Conservation (phyloP, 2,329 filamentous ascomycete genomes). For the Epichloe sp. region DNA sequence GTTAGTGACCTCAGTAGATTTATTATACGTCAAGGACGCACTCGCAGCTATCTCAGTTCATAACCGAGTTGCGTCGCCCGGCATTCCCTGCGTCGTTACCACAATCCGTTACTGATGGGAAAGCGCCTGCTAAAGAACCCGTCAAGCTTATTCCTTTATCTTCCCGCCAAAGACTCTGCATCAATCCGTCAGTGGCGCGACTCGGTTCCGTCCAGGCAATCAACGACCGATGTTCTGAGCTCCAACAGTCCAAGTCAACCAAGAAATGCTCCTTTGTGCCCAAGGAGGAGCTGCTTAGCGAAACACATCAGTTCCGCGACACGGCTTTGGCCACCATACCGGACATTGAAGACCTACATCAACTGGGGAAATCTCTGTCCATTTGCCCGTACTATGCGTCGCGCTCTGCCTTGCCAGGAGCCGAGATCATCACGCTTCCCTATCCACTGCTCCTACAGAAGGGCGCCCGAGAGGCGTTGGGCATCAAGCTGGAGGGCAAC, state of each 20-base stretch:
- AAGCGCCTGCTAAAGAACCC: constrained; percentile 18
- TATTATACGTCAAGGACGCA: constrained; percentile 90
- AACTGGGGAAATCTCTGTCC: constrained; percentile 62
- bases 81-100: constrained; percentile 60
- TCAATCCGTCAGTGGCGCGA: constrained; percentile 68
- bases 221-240: constrained; percentile 82
- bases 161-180: constrained; percentile 78
- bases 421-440: constrained; percentile 83
- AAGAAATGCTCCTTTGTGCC: constrained; percentile 66
- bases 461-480: constrained; percentile 74
- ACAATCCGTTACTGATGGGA: constrained; percentile 18
- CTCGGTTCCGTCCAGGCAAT: constrained; percentile 66
- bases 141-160: constrained; percentile 76
- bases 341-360: constrained; percentile 84
- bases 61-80: constrained; percentile 70
- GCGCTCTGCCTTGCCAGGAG: constrained; percentile 63
- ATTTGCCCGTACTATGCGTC: constrained; percentile 98
- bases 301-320: constrained; percentile 74
- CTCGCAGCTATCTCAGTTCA: constrained; percentile 82
- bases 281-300: constrained; percentile 57
- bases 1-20: constrained; percentile 38
- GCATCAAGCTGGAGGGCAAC: constrained; percentile 74
- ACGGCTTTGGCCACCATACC: constrained; percentile 70
- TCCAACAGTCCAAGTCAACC: constrained; percentile 55
- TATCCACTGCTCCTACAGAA: constrained; percentile 85